These are phyloP conservation scores for Taphrina sp. DNA, from an alignment of 1,139 yeast species.

Conservation along the genomic window DNA sequence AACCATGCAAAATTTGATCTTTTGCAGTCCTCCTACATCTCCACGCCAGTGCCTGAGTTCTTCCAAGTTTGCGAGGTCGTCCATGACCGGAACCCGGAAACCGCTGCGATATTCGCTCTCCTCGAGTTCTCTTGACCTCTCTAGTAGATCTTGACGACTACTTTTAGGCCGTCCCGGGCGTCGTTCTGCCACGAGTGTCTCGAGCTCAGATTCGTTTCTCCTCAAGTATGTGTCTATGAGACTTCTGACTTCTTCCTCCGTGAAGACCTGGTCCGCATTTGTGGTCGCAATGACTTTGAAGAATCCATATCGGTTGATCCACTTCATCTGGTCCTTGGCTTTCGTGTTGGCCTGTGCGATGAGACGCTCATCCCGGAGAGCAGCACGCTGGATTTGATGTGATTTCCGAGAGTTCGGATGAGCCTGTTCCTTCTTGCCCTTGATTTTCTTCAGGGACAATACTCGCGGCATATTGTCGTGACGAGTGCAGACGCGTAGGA, in stretches of 20 bases:
- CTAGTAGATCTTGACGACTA: conserved; percentile 22
- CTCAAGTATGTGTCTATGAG: conserved; percentile 24
- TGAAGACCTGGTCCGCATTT: conserved; percentile 9
- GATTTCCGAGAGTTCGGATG: conserved; percentile 31
- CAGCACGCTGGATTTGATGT: conserved; percentile 30
- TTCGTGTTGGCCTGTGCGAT: conserved; percentile 20
- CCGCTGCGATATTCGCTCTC: conserved; percentile 22
- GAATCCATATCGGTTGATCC: conserved; percentile 26
- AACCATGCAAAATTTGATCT: conserved; percentile 2
- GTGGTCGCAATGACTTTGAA: conserved; percentile 29
- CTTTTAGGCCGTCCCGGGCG: conserved; percentile 27
- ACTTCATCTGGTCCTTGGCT: conserved; percentile 29
- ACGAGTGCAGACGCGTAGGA: no score
- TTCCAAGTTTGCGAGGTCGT: conserved; percentile 14
- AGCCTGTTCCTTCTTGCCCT: conserved; percentile 32
- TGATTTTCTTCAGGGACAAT: conserved; percentile 30
- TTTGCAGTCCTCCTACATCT: conserved; percentile 28
- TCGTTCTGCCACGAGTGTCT: conserved; percentile 12
- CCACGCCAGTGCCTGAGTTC: conserved; percentile 26
- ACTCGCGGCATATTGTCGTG: conserved; percentile 29
- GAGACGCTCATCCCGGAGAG: conserved; percentile 29
- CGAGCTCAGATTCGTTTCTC: conserved; percentile 24
- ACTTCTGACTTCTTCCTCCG: conserved; percentile 8
- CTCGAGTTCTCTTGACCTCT: conserved; percentile 16
- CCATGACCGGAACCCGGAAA: conserved; percentile 30